A percentile compares a stretch with the other conserved stretches of the same genome.
Conservation (phyloP, 129 eudicot genomes). For the Helianthus tuberosus region DNA sequence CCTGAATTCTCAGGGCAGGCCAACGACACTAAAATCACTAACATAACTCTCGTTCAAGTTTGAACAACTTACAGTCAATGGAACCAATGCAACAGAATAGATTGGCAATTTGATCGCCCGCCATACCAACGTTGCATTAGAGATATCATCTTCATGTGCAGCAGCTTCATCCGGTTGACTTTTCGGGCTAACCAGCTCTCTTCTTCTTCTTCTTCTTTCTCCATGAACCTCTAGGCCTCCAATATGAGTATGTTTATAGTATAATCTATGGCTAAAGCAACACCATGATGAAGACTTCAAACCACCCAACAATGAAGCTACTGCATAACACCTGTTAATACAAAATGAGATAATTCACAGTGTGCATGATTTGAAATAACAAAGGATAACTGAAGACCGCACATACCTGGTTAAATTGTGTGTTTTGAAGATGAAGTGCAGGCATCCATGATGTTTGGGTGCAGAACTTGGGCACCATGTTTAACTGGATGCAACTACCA, state of each 20-base stretch:
- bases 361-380: neutral
- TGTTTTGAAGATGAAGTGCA: constrained; percentile 33
- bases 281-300: constrained; percentile 31
- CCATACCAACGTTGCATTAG: constrained; percentile 76
- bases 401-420: constrained; percentile 45
- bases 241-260: constrained; percentile 15
- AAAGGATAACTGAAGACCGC: neutral
- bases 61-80: constrained; percentile 65
- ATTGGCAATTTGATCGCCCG: constrained; percentile 92
- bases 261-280: constrained; percentile 11
- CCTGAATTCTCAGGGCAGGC: too few relatives aligned
- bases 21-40: too few relatives aligned
- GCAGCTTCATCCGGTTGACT: constrained; percentile 33
- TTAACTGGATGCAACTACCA: constrained; percentile 25
- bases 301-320: constrained; percentile 29
- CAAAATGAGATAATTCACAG: neutral
- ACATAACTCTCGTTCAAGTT: neutral
- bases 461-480: constrained; percentile 41
- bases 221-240: constrained; percentile 10
- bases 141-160: constrained; percentile 39
- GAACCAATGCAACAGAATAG: constrained; percentile 90
- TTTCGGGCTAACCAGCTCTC: constrained; percentile 3
- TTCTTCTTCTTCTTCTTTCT: constrained; percentile 13
- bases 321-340: constrained; percentile 39
- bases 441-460: constrained; percentile 32